These are phyloP conservation scores for Phytopythium mirpurense DNA, from an alignment of 352 stramenopile species.

Conservation along the genomic window DNA sequence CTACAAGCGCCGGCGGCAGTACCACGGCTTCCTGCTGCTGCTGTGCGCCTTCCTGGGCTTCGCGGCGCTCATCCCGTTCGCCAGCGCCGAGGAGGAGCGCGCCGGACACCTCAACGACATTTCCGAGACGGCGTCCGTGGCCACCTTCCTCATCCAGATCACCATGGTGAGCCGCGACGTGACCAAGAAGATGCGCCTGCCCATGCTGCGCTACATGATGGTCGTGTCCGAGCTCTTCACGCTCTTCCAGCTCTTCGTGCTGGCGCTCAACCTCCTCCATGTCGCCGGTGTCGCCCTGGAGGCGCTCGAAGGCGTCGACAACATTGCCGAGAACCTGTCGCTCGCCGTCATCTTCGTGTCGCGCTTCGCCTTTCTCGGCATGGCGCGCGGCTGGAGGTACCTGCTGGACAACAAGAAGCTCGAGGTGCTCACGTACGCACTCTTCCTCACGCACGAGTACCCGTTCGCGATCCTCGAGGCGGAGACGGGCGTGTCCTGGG, in stretches of 20 bases:
- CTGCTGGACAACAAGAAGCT: slow-evolving; percentile 11
- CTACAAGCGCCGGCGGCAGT: slow-evolving; percentile 10
- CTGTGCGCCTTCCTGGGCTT: slow-evolving; percentile 12
- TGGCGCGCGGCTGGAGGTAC: slow-evolving; percentile 10
- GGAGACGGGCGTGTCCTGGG: slow-evolving; percentile 17
- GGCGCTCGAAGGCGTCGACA: slow-evolving; percentile 7
- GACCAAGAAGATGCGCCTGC: slow-evolving; percentile 18
- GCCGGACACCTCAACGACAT: slow-evolving; percentile 24
- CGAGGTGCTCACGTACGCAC: slow-evolving; percentile 11
- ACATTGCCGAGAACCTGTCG: slow-evolving; percentile 14
- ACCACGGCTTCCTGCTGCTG: slow-evolving; percentile 10
- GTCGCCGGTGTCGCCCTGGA: slow-evolving; percentile 1
- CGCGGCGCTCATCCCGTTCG: slow-evolving; percentile 15
- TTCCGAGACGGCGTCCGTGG: slow-evolving; percentile 24
- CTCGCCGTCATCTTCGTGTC: slow-evolving; percentile 22
- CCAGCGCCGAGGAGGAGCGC: not conserved
- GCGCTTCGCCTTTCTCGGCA: slow-evolving; percentile 21
- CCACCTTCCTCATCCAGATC: slow-evolving; percentile 38
- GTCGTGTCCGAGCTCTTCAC: slow-evolving; percentile 18
- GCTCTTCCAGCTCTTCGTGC: slow-evolving; percentile 1
- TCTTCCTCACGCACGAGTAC: slow-evolving; percentile 34
- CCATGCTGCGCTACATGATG: slow-evolving; percentile 18
- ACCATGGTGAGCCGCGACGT: slow-evolving; percentile 26
- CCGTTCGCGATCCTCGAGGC: slow-evolving; percentile 25
- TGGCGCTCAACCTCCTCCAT: slow-evolving; percentile 9